Evolutionary conservation across 176 grass and related monocot species (phyloP).

Genomic region (Bothriochloa decipiens): DNA sequence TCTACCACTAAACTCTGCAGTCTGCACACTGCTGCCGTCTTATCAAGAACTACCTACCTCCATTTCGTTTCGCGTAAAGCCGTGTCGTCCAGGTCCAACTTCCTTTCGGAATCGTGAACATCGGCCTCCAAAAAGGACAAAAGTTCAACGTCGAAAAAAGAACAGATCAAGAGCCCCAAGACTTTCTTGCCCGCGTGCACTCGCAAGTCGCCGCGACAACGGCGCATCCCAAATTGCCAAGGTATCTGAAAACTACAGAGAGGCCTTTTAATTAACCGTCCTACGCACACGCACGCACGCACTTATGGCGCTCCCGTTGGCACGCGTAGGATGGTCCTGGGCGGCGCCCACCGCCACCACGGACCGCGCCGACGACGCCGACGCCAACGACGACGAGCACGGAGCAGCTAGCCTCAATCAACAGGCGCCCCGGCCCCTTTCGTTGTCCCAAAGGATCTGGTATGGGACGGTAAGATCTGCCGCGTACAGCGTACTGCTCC

Average conservation of each 20-base stretch:
- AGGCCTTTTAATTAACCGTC: not conserved
- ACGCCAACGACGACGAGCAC: not conserved
- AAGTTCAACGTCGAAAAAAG: too few relatives aligned
- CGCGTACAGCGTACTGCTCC: not conserved
- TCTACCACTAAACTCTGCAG: not conserved
- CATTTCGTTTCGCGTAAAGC: not conserved
- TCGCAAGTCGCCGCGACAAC: too few relatives aligned
- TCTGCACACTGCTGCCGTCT: not conserved
- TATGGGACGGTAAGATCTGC: conserved; percentile 21
- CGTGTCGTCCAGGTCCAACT: not conserved
- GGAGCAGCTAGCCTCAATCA: not conserved
- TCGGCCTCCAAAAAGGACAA: too few relatives aligned
- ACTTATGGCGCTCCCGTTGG: not conserved
- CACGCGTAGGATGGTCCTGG: not conserved
- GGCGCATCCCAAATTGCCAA: too few relatives aligned
- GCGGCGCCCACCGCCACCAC: conserved; percentile 10
- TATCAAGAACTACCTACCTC: not conserved
- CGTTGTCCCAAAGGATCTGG: conserved; percentile 14
- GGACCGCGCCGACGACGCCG: not conserved
- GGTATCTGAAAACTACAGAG: too few relatives aligned
- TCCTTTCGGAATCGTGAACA: too few relatives aligned
- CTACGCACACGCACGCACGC: not conserved
- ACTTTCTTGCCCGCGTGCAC: too few relatives aligned
- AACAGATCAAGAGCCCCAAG: too few relatives aligned
- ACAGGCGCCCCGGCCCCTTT: not conserved